Evolutionary conservation across 1,139 yeast species (phyloP), one percentile per base, ranked within the genome.

Genomic region (Yueomyces sp.): DNA sequence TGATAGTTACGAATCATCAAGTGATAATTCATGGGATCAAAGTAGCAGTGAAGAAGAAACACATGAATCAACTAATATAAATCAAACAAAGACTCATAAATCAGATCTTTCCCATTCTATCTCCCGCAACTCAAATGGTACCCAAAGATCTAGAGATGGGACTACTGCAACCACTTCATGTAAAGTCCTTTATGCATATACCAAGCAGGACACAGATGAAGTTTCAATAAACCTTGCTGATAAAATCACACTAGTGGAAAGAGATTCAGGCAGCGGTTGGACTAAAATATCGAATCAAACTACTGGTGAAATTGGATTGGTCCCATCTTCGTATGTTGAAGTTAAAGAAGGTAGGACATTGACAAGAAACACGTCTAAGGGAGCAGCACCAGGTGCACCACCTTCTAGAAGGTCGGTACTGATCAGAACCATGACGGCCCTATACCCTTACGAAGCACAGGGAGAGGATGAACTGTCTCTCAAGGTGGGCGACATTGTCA

Each of bases 191-290:
- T 91, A 81, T 55, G 70, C 71, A 1, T 91, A 89, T 57, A 63
- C 70, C 4, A 80, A 93, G 0, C 65, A 74, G 3, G 95, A 87
- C 3, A 75, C 69, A 32, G 97, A 87, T 55, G 98, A 91, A 62
- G 64, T 78, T 1, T 62, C 76, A 2, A 64, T 91, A 1, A 48
- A 55, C 6, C 73, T 75, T 0, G 89, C 93, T 4, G 94, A 84
- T 39, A 56, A 63, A 3, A 63, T 89, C 36, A 64, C 64, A 3
- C 70, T 91, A 2, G 47, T 81, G 0, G 78, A 75, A 41, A 66
- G 66, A 3, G 97, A 91, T 59, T 91, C 84, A 51, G 96, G 96
- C 0, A 79, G 91, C 5, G 99, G 99, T 0, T 93, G 99, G 99
- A 81, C 95, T 1, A 62, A 65, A 51, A 75, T 81, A 53, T 49